phyloP scores from a whole-genome alignment of 1,284 basidiomycete species.

The Sanghuangporus sanghuang region DNA sequence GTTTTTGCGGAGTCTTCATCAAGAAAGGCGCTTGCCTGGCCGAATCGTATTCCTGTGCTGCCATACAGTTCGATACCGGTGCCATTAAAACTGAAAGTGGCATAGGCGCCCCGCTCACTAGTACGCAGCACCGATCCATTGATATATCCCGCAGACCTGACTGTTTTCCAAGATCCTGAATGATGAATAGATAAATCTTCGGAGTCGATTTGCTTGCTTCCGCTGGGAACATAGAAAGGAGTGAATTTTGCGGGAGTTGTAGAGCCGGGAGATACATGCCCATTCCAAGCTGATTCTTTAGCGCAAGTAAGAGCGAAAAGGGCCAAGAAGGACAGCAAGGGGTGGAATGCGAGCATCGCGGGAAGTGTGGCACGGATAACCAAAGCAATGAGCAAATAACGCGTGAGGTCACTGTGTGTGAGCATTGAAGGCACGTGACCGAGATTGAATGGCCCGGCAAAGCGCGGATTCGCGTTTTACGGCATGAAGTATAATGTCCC shows the following conservation, averaged over 20 bases:
- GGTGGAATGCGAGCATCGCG: neutral
- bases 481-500: neutral
- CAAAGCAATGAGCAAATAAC: neutral
- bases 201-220: constrained; percentile 21
- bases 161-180: constrained; percentile 18
- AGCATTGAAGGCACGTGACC: neutral
- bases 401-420: neutral
- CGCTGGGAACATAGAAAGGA: constrained; percentile 23
- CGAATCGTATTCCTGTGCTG: constrained; percentile 46
- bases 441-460: neutral
- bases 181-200: constrained; percentile 14
- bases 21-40: constrained; percentile 50
- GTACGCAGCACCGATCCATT: constrained; percentile 19
- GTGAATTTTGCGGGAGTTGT: constrained; percentile 19
- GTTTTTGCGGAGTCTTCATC: constrained; percentile 44
- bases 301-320: constrained; percentile 1
- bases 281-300: constrained; percentile 20
- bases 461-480: neutral
- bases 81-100: constrained; percentile 57
- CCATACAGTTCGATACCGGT: constrained; percentile 78
- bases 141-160: constrained; percentile 14
- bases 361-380: neutral
- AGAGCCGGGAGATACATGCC: constrained; percentile 17
- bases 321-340: neutral
- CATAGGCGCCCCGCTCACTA: constrained; percentile 37